These are phyloP conservation scores for Dryas integrifolia DNA, from an alignment of 331 rosid genomes.

Conservation along the genomic window DNA sequence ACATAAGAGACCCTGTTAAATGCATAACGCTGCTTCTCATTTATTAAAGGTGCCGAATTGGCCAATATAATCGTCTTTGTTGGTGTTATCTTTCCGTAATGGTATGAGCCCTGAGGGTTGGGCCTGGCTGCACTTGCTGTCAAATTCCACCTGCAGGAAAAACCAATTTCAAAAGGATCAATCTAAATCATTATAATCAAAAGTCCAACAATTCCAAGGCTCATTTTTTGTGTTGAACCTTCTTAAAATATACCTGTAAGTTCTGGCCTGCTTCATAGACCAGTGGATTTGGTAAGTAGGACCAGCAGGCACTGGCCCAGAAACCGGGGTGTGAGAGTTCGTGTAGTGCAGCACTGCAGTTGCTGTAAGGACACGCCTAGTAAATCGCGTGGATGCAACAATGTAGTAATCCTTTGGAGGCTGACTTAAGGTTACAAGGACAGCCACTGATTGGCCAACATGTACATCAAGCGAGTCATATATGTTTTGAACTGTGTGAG, in stretches of 20 bases:
- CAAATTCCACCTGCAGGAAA: conserved; percentile 79
- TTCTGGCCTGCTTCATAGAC: conserved; percentile 92
- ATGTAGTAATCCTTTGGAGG: conserved; percentile 79
- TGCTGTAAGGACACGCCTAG: conserved; percentile 50
- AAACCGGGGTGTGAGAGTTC: conserved; percentile 58
- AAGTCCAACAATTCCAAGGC: conserved; percentile 3
- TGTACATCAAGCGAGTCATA: conserved; percentile 93
- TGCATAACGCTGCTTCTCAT: conserved; percentile 78
- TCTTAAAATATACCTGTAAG: conserved; percentile 49
- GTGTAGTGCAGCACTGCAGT: conserved; percentile 70
- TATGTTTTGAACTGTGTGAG: conserved; percentile 67
- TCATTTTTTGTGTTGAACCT: neutral
- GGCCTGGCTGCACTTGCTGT: conserved; percentile 99
- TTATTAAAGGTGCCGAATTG: conserved; percentile 69
- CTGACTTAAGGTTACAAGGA: conserved; percentile 73
- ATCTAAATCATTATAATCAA: neutral
- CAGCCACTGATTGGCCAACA: conserved; percentile 84
- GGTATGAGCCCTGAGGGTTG: conserved; percentile 97
- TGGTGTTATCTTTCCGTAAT: conserved; percentile 72
- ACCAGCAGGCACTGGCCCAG: conserved; percentile 72
- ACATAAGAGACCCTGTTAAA: conserved; percentile 72
- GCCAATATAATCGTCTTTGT: conserved; percentile 62
- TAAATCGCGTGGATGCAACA: conserved; percentile 85
- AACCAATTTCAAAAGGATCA: conserved; percentile 21
- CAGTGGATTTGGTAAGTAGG: conserved; percentile 55